A percentile compares a stretch with the other conserved stretches of the same genome.
Evolutionary conservation across 2,329 filamentous ascomycete species (phyloP).

Genomic region (Sporothrix mexicana): DNA sequence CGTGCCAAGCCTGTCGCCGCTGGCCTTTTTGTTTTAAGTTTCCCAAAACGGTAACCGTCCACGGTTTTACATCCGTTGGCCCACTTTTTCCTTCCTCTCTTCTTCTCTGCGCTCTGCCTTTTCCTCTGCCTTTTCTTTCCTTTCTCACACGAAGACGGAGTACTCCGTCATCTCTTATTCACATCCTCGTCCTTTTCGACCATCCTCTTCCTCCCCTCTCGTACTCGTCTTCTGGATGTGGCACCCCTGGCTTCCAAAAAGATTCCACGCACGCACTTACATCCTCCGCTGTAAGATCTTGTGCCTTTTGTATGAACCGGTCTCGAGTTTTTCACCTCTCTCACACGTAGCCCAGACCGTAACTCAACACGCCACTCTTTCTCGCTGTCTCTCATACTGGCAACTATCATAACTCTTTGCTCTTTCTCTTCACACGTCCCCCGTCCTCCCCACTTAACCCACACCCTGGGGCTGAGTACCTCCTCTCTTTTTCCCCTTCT

Average conservation of each 20-base stretch:
- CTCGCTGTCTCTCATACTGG: too few relatives aligned
- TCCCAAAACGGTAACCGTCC: constrained; percentile 23
- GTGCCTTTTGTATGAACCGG: not conserved
- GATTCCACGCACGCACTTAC: constrained; percentile 8
- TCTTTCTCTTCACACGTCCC: constrained; percentile 38
- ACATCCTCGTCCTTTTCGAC: not conserved
- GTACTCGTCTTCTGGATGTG: constrained; percentile 11
- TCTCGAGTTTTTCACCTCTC: not conserved
- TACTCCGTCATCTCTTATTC: not conserved
- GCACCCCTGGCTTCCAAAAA: constrained; percentile 18
- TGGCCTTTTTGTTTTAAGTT: constrained; percentile 40
- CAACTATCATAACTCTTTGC: too few relatives aligned
- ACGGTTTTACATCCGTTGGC: constrained; percentile 21
- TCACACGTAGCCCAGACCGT: not conserved
- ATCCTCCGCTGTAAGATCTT: not conserved
- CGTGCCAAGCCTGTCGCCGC: constrained; percentile 37
- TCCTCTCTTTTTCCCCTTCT: constrained; percentile 45
- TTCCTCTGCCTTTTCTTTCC: not conserved
- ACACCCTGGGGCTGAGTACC: constrained; percentile 38
- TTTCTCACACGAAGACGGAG: not conserved
- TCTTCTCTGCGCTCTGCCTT: constrained; percentile 34
- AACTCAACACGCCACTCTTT: constrained; percentile 18
- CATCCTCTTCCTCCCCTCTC: not conserved
- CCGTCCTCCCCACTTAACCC: constrained; percentile 47
- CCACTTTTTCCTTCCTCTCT: constrained; percentile 36